Percentiles rank a stretch among this genome's conserved stretches.
Conservation (phyloP, 192 early-diverging fungal species). For the Chytriomyces confervae region DNA sequence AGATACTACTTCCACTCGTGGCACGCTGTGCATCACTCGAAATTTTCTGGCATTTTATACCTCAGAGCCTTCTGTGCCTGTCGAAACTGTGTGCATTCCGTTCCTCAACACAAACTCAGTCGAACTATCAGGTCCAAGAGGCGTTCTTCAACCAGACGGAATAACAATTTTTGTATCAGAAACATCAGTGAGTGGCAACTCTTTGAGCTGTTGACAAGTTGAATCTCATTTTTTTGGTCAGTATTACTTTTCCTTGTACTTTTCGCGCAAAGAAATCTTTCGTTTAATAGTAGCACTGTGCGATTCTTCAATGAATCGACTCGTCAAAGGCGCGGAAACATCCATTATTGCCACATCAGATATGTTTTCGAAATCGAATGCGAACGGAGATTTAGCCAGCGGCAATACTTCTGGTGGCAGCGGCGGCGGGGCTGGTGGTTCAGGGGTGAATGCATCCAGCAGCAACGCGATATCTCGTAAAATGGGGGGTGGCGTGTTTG, state of each 20-base stretch:
- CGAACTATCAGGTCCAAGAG: constrained; percentile 50
- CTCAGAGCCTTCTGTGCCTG: background rate
- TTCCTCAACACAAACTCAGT: constrained; percentile 49
- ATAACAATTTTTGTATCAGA: constrained; percentile 50
- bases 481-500: constrained; percentile 29
- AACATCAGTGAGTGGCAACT: constrained; percentile 34
- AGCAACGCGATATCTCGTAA: constrained; percentile 46
- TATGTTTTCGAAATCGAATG: constrained; percentile 62
- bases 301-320: constrained; percentile 63
- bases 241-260: constrained; percentile 55
- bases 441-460: background rate
- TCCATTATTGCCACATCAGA: constrained; percentile 57
- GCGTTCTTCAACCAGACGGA: constrained; percentile 51
- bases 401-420: constrained; percentile 49
- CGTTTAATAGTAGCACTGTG: constrained; percentile 46
- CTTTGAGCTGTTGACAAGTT: constrained; percentile 13
- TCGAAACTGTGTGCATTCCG: constrained; percentile 33
- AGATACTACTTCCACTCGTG: constrained; percentile 42
- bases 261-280: constrained; percentile 60
- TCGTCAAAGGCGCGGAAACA: constrained; percentile 63
- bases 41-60: constrained; percentile 51
- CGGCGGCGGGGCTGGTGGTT: constrained; percentile 9
- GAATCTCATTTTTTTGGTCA: constrained; percentile 25
- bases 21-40: constrained; percentile 50
- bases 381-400: constrained; percentile 59